Evolutionary conservation across 2,329 filamentous ascomycete species (phyloP).

Genomic region (Penicillium crustosum): DNA sequence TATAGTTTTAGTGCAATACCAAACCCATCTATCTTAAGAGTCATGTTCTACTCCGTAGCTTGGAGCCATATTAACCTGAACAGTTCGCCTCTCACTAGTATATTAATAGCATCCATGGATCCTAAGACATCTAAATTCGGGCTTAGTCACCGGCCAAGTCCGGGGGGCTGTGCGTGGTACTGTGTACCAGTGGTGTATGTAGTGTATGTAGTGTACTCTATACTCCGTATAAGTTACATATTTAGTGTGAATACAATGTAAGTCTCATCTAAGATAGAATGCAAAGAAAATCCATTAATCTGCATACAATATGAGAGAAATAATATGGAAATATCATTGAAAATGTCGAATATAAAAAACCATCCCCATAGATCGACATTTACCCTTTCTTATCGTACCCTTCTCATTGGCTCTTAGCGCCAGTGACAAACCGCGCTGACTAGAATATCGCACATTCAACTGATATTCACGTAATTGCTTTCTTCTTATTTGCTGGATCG

Average conservation of each 20-base stretch:
- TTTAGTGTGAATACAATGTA: not conserved
- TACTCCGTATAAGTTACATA: too few species aligned
- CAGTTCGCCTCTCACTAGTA: not conserved
- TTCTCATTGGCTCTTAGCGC: conserved; percentile 25
- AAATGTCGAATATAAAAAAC: not conserved
- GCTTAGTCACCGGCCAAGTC: conserved; percentile 11
- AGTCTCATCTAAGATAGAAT: too few species aligned
- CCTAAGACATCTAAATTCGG: conserved; percentile 6
- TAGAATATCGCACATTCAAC: conserved; percentile 12
- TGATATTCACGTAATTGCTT: conserved; percentile 9
- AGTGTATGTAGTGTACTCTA: too few species aligned
- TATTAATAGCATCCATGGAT: conserved; percentile 18
- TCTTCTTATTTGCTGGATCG: conserved; percentile 1
- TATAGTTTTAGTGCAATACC: conserved; percentile 1
- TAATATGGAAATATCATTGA: not conserved
- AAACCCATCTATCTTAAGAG: not conserved
- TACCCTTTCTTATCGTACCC: conserved; percentile 27
- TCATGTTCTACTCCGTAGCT: not conserved
- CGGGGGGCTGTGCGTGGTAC: conserved; percentile 8
- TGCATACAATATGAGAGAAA: not conserved
- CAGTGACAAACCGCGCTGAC: conserved; percentile 39
- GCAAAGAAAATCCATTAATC: not conserved
- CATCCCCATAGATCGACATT: conserved; percentile 15
- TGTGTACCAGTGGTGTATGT: not conserved
- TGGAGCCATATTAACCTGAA: not conserved